phyloP scores from a whole-genome alignment of 129 eudicot species.

The Apium graveolens region DNA sequence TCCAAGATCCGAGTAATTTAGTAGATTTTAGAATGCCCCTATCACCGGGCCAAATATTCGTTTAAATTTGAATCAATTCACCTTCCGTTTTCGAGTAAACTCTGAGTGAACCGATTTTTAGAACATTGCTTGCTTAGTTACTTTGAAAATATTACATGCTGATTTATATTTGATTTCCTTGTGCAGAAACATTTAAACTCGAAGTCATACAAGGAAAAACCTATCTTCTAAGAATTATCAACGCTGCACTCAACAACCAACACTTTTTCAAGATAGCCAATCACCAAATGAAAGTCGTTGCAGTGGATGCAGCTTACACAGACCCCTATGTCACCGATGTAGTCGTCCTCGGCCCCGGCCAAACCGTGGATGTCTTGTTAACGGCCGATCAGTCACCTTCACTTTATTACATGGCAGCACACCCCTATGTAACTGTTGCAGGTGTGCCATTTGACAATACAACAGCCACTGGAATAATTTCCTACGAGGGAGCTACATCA shows the following conservation, averaged over 20 bases:
- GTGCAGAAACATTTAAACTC: conserved; percentile 36
- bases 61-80: too few relatives aligned
- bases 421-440: conserved; percentile 33
- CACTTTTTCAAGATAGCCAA: conserved; percentile 71
- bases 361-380: conserved; percentile 60
- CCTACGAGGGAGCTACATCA: conserved; percentile 21
- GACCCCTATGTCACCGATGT: conserved; percentile 54
- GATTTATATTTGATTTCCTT: background rate
- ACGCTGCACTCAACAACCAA: conserved; percentile 70
- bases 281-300: conserved; percentile 62
- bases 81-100: too few relatives aligned
- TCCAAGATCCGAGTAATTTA: too few relatives aligned
- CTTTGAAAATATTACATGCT: background rate
- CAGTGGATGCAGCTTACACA: conserved; percentile 66
- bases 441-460: conserved; percentile 30
- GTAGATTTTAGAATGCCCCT: too few relatives aligned
- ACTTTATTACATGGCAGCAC: conserved; percentile 68
- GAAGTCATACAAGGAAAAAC: conserved; percentile 53
- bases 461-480: conserved; percentile 52
- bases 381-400: conserved; percentile 49
- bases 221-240: conserved; percentile 66
- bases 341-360: conserved; percentile 57
- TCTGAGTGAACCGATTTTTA: too few relatives aligned
- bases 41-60: too few relatives aligned
- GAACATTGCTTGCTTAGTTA: background rate